Evolutionary conservation across 2,329 filamentous ascomycete species (phyloP).

Genomic region (Pseudogymnoascus sp.): DNA sequence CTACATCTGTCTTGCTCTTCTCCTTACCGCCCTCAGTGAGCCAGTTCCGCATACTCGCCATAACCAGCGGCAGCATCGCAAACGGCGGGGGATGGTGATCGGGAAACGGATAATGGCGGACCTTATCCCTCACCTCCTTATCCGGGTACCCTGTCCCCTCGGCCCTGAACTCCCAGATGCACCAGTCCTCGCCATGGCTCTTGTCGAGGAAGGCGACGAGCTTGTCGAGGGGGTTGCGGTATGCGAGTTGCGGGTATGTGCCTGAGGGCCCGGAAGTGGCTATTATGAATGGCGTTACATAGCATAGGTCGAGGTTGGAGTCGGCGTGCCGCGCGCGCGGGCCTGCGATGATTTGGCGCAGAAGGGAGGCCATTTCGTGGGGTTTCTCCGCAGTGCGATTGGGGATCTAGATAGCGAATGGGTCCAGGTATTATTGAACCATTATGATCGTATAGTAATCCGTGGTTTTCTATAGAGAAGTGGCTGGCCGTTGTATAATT

Average conservation of each 20-base stretch:
- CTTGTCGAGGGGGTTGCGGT: slow-evolving; percentile 84
- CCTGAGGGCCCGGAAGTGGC: slow-evolving; percentile 76
- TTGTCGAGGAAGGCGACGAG: slow-evolving; percentile 82
- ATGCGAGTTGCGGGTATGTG: slow-evolving; percentile 84
- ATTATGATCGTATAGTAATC: not conserved
- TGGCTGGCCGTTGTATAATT: not conserved
- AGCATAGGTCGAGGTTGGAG: slow-evolving; percentile 87
- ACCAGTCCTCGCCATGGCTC: slow-evolving; percentile 79
- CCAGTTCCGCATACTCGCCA: slow-evolving; percentile 92
- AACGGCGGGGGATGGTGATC: slow-evolving; percentile 98
- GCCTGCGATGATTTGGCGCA: slow-evolving; percentile 86
- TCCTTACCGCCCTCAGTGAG: slow-evolving; percentile 42
- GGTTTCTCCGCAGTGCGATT: not conserved
- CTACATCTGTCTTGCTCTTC: slow-evolving; percentile 10
- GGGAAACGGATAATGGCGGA: slow-evolving; percentile 91
- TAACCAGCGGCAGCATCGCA: slow-evolving; percentile 75
- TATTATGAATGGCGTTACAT: slow-evolving; percentile 77
- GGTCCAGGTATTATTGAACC: not conserved
- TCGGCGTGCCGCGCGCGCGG: slow-evolving; percentile 79
- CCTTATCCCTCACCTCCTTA: slow-evolving; percentile 73
- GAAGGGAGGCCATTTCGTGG: slow-evolving; percentile 58
- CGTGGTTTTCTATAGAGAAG: not conserved
- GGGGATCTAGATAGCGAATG: not conserved
- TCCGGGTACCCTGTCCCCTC: slow-evolving; percentile 96
- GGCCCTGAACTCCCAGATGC: slow-evolving; percentile 95